These are phyloP conservation scores for Cryptococcus neoformans DNA, from an alignment of 1,284 basidiomycete genomes.

Conservation along the genomic window DNA sequence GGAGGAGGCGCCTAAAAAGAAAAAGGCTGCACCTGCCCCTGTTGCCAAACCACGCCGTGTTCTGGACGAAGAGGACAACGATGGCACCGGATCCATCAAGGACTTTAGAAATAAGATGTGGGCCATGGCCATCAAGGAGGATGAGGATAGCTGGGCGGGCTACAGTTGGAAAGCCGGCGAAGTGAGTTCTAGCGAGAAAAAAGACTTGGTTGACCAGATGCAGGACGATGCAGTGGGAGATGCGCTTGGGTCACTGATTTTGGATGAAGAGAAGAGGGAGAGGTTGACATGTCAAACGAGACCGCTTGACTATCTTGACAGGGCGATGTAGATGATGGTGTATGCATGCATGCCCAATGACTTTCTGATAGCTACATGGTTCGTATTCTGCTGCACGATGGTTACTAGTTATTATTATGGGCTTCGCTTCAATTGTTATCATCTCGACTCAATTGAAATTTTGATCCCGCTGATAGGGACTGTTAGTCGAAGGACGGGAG, in stretches of 20 bases:
- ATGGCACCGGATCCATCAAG: conserved; percentile 45
- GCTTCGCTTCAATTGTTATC: not conserved
- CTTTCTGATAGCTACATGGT: too few species aligned
- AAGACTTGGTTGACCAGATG: not conserved
- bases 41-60: conserved; percentile 3
- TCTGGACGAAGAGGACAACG: conserved; percentile 40
- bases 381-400: not conserved
- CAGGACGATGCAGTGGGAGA: conserved; percentile 29
- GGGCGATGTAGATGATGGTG: not conserved
- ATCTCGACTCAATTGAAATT: not conserved
- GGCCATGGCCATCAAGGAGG: conserved; percentile 33
- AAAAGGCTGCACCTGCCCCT: conserved; percentile 2
- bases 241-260: conserved; percentile 29
- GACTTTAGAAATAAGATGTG: conserved; percentile 49
- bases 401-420: not conserved
- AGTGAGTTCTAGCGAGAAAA: conserved; percentile 9
- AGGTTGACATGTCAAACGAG: conserved; percentile 35
- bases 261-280: conserved; percentile 29
- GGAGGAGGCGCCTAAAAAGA: conserved; percentile 14
- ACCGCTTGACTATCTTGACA: conserved; percentile 41
- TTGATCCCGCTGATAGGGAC: not conserved
- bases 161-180: conserved; percentile 41
- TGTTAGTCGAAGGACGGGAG: not conserved
- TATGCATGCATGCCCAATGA: not conserved
- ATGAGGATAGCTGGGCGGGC: conserved; percentile 42